A percentile compares a stretch with the other conserved stretches of the same genome.
phyloP scores from a whole-genome alignment of 2,329 filamentous ascomycete genomes.

The Epichloe sylvatica region DNA sequence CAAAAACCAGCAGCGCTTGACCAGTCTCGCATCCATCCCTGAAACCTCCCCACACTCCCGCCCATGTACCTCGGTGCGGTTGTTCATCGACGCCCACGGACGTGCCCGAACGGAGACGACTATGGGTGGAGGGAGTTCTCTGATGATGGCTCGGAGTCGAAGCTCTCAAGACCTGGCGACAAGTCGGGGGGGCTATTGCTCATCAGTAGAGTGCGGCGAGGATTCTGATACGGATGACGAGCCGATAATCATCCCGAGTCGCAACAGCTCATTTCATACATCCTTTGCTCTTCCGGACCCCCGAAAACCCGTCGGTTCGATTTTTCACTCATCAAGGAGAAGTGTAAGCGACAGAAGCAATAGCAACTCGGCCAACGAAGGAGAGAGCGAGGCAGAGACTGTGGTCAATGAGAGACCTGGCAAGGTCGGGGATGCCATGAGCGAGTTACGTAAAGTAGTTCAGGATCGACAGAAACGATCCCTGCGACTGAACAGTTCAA shows the following conservation, averaged over 20 bases:
- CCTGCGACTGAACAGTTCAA: slow-evolving; percentile 18
- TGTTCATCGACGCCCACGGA: slow-evolving; percentile 49
- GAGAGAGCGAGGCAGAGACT: slow-evolving; percentile 47
- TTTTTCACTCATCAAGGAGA: slow-evolving; percentile 32
- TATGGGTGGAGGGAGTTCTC: slow-evolving; percentile 21
- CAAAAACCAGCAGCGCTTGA: slow-evolving; percentile 36
- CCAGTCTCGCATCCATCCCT: slow-evolving; percentile 43
- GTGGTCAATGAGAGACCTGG: slow-evolving; percentile 33
- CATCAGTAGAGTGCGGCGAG: slow-evolving; percentile 28
- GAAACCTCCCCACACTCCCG: slow-evolving; percentile 31
- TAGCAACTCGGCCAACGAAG: slow-evolving; percentile 26
- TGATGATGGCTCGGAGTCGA: slow-evolving; percentile 15
- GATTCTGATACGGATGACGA: slow-evolving; percentile 50
- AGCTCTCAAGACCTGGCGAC: slow-evolving; percentile 17
- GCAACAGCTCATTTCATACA: slow-evolving; percentile 35
- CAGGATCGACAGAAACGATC: slow-evolving; percentile 34
- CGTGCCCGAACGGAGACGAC: slow-evolving; percentile 43
- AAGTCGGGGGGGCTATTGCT: slow-evolving; percentile 25
- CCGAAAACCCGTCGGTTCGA: slow-evolving; percentile 32
- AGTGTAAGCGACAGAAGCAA: slow-evolving; percentile 37
- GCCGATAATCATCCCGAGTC: slow-evolving; percentile 49
- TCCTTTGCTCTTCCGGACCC: slow-evolving; percentile 46
- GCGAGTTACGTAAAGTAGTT: slow-evolving; percentile 45
- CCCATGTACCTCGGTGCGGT: slow-evolving; percentile 43
- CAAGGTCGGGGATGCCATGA: slow-evolving; percentile 41